Conservation (phyloP, 2,329 filamentous ascomycete genomes). For the Parafenestella ontariensis region DNA sequence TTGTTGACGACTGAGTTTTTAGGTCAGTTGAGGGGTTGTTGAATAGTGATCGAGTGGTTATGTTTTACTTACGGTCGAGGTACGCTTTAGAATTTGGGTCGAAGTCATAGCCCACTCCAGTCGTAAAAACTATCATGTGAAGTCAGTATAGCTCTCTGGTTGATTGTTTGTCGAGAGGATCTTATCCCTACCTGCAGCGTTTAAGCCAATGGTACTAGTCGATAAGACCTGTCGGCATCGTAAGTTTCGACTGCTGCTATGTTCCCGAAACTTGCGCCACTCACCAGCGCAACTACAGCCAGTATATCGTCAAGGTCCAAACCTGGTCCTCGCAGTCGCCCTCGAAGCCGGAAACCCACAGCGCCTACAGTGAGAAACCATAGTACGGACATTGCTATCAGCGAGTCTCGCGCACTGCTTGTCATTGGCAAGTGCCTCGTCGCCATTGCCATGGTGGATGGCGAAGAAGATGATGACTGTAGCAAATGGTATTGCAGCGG, state of each 20-base stretch:
- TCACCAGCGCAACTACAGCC: conserved; percentile 21
- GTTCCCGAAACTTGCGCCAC: not conserved
- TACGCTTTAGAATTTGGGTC: conserved; percentile 14
- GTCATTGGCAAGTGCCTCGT: conserved; percentile 22
- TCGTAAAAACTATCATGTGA: conserved; percentile 17
- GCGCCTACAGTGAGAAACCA: conserved; percentile 23
- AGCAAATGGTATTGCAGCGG: not conserved
- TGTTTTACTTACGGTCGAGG: conserved; percentile 16
- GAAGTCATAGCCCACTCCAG: conserved; percentile 27
- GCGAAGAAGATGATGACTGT: not conserved
- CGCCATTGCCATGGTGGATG: conserved; percentile 9
- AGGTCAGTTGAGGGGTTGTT: not conserved
- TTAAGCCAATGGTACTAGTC: conserved; percentile 26
- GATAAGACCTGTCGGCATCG: conserved; percentile 13
- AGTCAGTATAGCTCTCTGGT: too few relatives aligned
- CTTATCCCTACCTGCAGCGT: conserved; percentile 14
- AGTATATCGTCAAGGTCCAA: conserved; percentile 26
- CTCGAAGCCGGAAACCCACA: conserved; percentile 18
- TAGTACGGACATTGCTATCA: conserved; percentile 26
- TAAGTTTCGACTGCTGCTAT: not conserved
- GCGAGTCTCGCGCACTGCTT: conserved; percentile 21
- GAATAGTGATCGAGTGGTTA: too few relatives aligned
- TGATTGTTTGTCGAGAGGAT: too few relatives aligned
- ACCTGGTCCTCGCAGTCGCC: conserved; percentile 24
- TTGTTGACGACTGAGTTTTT: conserved; percentile 18